These are phyloP conservation scores for Aspergillus indologenus DNA, from an alignment of 495 filamentous ascomycete species.

Conservation along the genomic window DNA sequence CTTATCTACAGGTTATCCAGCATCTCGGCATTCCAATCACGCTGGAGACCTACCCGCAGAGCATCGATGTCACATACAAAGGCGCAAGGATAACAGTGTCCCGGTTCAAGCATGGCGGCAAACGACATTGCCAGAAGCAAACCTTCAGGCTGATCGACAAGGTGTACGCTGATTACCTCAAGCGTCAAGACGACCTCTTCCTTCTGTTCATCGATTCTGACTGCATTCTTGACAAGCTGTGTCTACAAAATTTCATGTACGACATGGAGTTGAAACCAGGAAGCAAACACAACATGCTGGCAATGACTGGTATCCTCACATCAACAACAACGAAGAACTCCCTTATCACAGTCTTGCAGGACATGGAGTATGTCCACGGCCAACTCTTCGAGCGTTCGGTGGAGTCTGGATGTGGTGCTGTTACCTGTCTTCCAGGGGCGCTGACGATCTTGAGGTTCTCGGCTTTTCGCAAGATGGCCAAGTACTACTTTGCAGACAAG, in stretches of 20 bases:
- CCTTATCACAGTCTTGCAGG: slow-evolving; percentile 88
- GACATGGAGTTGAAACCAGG: slow-evolving; percentile 98
- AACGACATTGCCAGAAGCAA: slow-evolving; percentile 87
- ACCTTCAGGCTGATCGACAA: slow-evolving; percentile 95
- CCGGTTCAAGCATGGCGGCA: slow-evolving; percentile 89
- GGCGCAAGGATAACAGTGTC: slow-evolving; percentile 85
- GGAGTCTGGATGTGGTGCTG: slow-evolving; percentile 90
- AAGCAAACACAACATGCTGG: slow-evolving; percentile 89
- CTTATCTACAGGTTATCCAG: slow-evolving; percentile 85
- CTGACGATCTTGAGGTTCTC: slow-evolving; percentile 95
- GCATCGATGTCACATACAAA: slow-evolving; percentile 86
- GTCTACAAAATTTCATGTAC: slow-evolving; percentile 97
- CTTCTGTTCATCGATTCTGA: slow-evolving; percentile 98
- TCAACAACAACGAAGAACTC: slow-evolving; percentile 87
- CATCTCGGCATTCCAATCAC: slow-evolving; percentile 81
- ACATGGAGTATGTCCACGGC: slow-evolving; percentile 98
- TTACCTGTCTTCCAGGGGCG: slow-evolving; percentile 93
- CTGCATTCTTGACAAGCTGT: slow-evolving; percentile 89
- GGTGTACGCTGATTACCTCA: slow-evolving; percentile 86
- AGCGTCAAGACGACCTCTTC: slow-evolving; percentile 87
- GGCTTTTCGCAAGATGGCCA: slow-evolving; percentile 94
- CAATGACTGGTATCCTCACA: slow-evolving; percentile 98
- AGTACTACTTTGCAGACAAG: slow-evolving; percentile 98
- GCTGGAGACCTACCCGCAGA: slow-evolving; percentile 75
- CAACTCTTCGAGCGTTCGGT: slow-evolving; percentile 97